Percentiles rank a stretch among this genome's conserved stretches.
Conservation (phyloP, 352 stramenopile genomes). For the Plasmopara halstedii region DNA sequence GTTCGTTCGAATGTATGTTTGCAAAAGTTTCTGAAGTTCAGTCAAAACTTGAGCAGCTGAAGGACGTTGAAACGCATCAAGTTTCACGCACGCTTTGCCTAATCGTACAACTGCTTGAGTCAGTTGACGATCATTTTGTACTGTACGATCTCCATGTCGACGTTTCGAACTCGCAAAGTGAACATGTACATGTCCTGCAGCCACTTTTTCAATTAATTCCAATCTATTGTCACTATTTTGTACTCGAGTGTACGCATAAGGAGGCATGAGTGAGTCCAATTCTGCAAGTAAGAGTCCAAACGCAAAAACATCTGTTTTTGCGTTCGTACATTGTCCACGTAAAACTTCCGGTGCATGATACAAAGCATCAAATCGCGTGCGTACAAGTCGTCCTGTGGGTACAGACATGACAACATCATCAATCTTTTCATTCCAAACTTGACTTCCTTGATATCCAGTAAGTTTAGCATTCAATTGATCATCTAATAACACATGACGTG, state of each 20-base stretch:
- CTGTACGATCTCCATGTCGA: conserved; percentile 8
- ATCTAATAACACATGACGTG: conserved; percentile 28
- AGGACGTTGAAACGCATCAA: conserved; percentile 35
- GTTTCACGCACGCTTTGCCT: conserved; percentile 32
- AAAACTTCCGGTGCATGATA: conserved; percentile 48
- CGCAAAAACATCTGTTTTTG: conserved; percentile 47
- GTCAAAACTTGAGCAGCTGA: conserved; percentile 31
- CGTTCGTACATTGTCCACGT: conserved; percentile 28
- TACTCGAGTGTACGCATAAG: conserved; percentile 15
- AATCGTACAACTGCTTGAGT: conserved; percentile 22
- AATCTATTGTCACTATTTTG: conserved; percentile 8
- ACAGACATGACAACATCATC: too few species aligned
- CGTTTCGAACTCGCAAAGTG: conserved; percentile 18
- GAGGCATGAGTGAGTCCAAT: conserved; percentile 24
- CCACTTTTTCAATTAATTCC: conserved; percentile 32
- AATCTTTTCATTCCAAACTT: conserved; percentile 2
- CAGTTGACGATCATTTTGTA: conserved; percentile 9
- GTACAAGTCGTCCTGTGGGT: not conserved
- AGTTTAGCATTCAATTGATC: conserved; percentile 35
- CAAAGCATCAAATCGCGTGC: conserved; percentile 6
- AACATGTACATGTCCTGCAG: conserved; percentile 17
- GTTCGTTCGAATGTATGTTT: conserved; percentile 1
- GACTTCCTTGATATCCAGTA: conserved; percentile 31
- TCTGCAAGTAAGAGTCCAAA: conserved; percentile 51
- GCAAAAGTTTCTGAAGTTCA: conserved; percentile 28